phyloP scores from a whole-genome alignment of 805 yeast genomes.

The Hanseniaspora pseudoguilliermondii region DNA sequence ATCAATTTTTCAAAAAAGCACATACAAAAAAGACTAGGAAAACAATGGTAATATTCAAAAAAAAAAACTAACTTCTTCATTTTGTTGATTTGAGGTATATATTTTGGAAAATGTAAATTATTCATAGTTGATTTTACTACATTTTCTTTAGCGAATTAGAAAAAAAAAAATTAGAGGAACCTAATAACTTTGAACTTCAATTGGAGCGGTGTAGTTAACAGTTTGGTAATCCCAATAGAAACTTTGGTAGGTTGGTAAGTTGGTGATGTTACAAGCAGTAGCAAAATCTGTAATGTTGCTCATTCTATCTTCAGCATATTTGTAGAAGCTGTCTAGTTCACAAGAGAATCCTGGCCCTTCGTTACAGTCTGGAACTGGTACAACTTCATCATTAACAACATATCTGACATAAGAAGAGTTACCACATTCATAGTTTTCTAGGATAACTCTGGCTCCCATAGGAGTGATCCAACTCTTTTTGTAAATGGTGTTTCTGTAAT shows the following conservation, averaged over 20 bases:
- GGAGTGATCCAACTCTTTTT: slow-evolving; percentile 40
- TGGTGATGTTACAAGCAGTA: slow-evolving; percentile 24
- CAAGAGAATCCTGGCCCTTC: slow-evolving; percentile 46
- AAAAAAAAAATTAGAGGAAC: neutral
- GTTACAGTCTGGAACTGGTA: slow-evolving; percentile 37
- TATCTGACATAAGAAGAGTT: slow-evolving; percentile 33
- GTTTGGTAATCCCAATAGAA: slow-evolving; percentile 20
- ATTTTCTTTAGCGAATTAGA: too few relatives aligned
- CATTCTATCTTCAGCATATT: slow-evolving; percentile 25
- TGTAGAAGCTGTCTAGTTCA: slow-evolving; percentile 27
- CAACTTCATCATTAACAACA: slow-evolving; percentile 41
- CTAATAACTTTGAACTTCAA: slow-evolving; percentile 4
- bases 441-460: slow-evolving; percentile 42
- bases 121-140: too few relatives aligned
- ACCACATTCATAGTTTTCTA: slow-evolving; percentile 39
- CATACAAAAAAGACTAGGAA: too few relatives aligned
- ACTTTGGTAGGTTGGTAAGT: slow-evolving; percentile 16
- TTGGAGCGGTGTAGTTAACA: slow-evolving; percentile 17
- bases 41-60: too few relatives aligned
- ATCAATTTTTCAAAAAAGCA: too few relatives aligned
- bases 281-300: slow-evolving; percentile 22
- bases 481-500: slow-evolving; percentile 35
- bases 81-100: too few relatives aligned
- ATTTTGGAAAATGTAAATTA: too few relatives aligned
- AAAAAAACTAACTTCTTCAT: too few relatives aligned